Evolutionary conservation across 768 basidiomycete species (phyloP), one percentile per base, ranked within the genome.

Genomic region (Trametes cubensis): DNA sequence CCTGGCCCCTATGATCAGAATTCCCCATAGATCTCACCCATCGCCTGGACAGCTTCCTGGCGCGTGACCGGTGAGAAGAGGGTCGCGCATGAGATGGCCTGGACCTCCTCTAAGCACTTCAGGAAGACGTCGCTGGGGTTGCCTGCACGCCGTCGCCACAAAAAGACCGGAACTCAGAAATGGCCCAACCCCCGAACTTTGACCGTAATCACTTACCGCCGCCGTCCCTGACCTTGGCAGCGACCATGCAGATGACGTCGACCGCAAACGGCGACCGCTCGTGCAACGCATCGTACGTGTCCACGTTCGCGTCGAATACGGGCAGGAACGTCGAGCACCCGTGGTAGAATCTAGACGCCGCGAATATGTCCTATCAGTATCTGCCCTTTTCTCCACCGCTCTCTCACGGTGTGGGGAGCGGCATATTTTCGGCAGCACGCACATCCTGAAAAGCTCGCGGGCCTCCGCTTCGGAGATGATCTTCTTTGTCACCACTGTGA

Each of bases 281-380:
- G 70, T 92, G 92, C 59, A 98, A 78, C 45, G 85, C 83, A 47
- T 95, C 91, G 74, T 85, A 97, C 0, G 92, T 94, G 73, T 98
- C 95, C n/a, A 83, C 77, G 45, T 77, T 81, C 4, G 80, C 82
- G 74, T 97, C 94, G 69, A 95, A 95, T 6, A 96, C 87, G 46
- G 95, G 92, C 69, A 94, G 75, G 73, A 94, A 94, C 18, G 90
- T 92, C 23, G 92, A 94, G 71, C 94, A 96, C n/a, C 95, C 95
- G 48, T 86, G 83, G 73, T 91, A 97, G 74, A 92, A 96, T 72
- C 94, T 96, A 64, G 34, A 34, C 14, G 52, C 62, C 53, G 46
- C 0, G 10, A 11, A 66, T 67, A 63, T 62, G 46, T 50, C 63
- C 45, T 39, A 49, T 60, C 20, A 55, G 58, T 34, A 20, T 34